phyloP scores from a whole-genome alignment of 768 basidiomycete genomes.

The Suillus fuscotomentosus region DNA sequence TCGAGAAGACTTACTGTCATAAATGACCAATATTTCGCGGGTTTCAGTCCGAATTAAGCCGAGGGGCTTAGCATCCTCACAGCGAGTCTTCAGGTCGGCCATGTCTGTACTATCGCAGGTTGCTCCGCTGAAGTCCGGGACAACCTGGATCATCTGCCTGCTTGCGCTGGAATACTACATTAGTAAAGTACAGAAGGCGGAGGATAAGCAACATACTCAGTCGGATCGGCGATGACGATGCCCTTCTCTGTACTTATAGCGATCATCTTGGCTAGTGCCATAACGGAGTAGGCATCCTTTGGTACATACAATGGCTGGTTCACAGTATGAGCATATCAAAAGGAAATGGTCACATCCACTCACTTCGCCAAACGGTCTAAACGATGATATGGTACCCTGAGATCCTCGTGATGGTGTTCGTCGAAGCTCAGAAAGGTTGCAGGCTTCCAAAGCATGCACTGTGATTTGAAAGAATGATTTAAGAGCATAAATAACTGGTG shows the following conservation, averaged over 20 bases:
- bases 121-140: slow-evolving; percentile 58
- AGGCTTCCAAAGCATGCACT: slow-evolving; percentile 60
- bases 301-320: slow-evolving; percentile 66
- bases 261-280: slow-evolving; percentile 57
- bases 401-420: slow-evolving; percentile 35
- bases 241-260: slow-evolving; percentile 65
- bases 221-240: slow-evolving; percentile 65
- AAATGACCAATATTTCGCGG: slow-evolving; percentile 67
- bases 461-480: slow-evolving; percentile 60
- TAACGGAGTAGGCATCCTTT: slow-evolving; percentile 64
- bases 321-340: neutral
- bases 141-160: slow-evolving; percentile 40
- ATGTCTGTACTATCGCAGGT: slow-evolving; percentile 36
- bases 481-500: slow-evolving; percentile 64
- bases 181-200: neutral
- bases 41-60: slow-evolving; percentile 59
- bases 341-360: slow-evolving; percentile 18
- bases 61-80: slow-evolving; percentile 59
- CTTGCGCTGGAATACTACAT: slow-evolving; percentile 34
- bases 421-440: slow-evolving; percentile 38
- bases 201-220: slow-evolving; percentile 46
- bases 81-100: slow-evolving; percentile 54
- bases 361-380: slow-evolving; percentile 68
- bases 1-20: slow-evolving; percentile 54
- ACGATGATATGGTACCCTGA: slow-evolving; percentile 37